These are phyloP conservation scores for Coleophoma cylindrospora DNA, from an alignment of 2,329 filamentous ascomycete genomes.

Conservation along the genomic window DNA sequence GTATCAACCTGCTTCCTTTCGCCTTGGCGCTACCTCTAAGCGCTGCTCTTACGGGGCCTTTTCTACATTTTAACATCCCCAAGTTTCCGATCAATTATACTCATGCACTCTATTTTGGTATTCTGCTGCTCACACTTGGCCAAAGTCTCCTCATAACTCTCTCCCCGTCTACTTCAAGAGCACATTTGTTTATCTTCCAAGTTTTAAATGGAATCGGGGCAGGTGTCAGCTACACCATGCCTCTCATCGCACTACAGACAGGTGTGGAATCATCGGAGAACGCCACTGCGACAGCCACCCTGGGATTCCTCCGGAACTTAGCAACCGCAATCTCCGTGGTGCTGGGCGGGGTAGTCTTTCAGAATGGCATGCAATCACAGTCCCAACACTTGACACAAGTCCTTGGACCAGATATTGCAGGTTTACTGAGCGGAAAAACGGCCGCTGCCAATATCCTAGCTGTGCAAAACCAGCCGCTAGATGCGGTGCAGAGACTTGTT, in stretches of 20 bases:
- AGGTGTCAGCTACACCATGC: conserved; percentile 62
- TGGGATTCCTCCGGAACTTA: conserved; percentile 51
- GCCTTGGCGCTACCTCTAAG: conserved; percentile 59
- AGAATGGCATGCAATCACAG: conserved; percentile 27
- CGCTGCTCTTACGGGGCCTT: conserved; percentile 49
- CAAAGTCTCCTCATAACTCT: conserved; percentile 58
- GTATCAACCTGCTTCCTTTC: conserved; percentile 71
- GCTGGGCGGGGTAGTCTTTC: conserved; percentile 39
- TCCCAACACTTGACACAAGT: not conserved
- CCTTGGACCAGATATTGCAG: not conserved
- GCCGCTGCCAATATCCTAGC: not conserved
- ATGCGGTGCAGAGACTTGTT: not conserved
- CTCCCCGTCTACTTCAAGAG: conserved; percentile 45
- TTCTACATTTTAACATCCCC: conserved; percentile 35
- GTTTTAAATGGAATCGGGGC: conserved; percentile 55
- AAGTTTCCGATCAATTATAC: conserved; percentile 57
- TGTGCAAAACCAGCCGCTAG: not conserved
- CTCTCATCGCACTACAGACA: conserved; percentile 61
- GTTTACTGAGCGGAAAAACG: not conserved
- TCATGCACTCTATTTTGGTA: conserved; percentile 50
- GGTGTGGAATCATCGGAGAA: conserved; percentile 56
- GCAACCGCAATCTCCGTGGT: conserved; percentile 36
- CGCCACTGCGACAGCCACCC: conserved; percentile 58
- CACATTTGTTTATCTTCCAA: conserved; percentile 53
- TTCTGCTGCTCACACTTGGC: conserved; percentile 55